Evolutionary conservation across 108 stramenopile genomes (phyloP).

Genomic region (Pseudonitzschia multistriata): DNA sequence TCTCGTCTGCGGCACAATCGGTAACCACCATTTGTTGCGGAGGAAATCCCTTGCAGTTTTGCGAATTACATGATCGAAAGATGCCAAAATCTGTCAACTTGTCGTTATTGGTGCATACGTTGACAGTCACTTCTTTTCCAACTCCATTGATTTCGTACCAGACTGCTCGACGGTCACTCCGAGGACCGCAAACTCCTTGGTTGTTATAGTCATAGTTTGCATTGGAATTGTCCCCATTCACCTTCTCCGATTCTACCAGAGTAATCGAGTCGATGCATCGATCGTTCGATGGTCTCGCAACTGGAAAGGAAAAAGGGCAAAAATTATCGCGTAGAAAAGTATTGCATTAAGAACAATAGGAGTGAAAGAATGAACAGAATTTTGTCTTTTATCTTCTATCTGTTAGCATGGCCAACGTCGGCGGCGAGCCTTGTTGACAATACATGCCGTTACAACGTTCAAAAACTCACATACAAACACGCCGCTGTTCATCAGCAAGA

Average conservation of each 20-base stretch:
- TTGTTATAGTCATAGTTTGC: slow-evolving; percentile 33
- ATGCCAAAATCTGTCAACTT: slow-evolving; percentile 33
- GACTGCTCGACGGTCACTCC: slow-evolving; percentile 31
- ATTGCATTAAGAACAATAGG: not conserved
- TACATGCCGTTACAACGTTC: not conserved
- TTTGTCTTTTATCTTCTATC: not conserved
- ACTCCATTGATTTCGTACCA: slow-evolving; percentile 38
- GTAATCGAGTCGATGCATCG: slow-evolving; percentile 23
- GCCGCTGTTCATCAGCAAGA: not conserved
- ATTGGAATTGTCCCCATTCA: slow-evolving; percentile 20
- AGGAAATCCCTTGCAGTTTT: slow-evolving; percentile 25
- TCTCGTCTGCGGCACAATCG: slow-evolving; percentile 13
- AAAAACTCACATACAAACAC: not conserved
- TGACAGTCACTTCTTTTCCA: slow-evolving; percentile 30
- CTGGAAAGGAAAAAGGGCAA: not conserved
- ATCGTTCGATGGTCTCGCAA: slow-evolving; percentile 28
- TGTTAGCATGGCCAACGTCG: not conserved
- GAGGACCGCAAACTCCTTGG: slow-evolving; percentile 38
- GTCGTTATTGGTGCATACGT: slow-evolving; percentile 39
- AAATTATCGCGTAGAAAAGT: not conserved
- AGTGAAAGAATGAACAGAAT: not conserved
- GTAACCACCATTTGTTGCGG: slow-evolving; percentile 15
- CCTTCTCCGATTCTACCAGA: slow-evolving; percentile 15
- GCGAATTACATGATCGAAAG: slow-evolving; percentile 26
- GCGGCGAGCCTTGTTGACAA: not conserved